Evolutionary conservation across 2,329 filamentous ascomycete species (phyloP).

Genomic region (Aspergillus hortae): DNA sequence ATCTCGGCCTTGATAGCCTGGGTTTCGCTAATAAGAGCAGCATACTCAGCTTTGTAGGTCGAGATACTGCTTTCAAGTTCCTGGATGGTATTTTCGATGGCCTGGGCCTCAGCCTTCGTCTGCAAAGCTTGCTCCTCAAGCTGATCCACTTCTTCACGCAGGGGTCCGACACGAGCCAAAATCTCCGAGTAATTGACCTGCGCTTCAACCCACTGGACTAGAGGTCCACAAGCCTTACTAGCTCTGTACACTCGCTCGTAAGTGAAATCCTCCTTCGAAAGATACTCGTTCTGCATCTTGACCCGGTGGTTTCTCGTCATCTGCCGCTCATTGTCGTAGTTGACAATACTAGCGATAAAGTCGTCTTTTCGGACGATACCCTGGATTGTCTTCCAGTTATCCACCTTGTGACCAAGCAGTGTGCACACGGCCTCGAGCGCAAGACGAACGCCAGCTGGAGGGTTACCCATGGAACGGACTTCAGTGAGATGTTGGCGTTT

Average conservation of each 20-base stretch:
- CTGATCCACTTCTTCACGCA: constrained; percentile 82
- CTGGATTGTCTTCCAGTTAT: constrained; percentile 89
- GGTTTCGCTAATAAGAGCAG: constrained; percentile 91
- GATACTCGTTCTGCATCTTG: constrained; percentile 89
- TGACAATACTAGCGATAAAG: constrained; percentile 96
- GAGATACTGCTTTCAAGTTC: constrained; percentile 86
- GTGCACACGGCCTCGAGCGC: constrained; percentile 96
- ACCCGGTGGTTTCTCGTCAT: constrained; percentile 80
- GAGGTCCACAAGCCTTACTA: constrained; percentile 91
- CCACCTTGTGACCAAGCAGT: constrained; percentile 82
- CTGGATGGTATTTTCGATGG: constrained; percentile 82
- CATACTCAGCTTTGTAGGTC: constrained; percentile 94
- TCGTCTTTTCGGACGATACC: constrained; percentile 86
- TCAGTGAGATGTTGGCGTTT: constrained; percentile 96
- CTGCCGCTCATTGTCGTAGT: constrained; percentile 90
- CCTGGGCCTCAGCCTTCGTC: constrained; percentile 89
- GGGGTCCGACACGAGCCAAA: constrained; percentile 84
- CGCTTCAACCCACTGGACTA: constrained; percentile 95
- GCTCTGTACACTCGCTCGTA: constrained; percentile 95
- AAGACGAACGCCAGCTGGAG: constrained; percentile 83
- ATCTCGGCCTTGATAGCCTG: constrained; percentile 97
- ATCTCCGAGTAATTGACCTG: constrained; percentile 99
- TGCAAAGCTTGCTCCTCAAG: constrained; percentile 85
- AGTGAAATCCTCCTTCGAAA: constrained; percentile 92
- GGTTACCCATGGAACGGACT: constrained; percentile 94